Evolutionary conservation across 148 eudicot genomes (phyloP), one percentile per base, ranked within the genome.

Genomic region (Rhododendron mucronatum): DNA sequence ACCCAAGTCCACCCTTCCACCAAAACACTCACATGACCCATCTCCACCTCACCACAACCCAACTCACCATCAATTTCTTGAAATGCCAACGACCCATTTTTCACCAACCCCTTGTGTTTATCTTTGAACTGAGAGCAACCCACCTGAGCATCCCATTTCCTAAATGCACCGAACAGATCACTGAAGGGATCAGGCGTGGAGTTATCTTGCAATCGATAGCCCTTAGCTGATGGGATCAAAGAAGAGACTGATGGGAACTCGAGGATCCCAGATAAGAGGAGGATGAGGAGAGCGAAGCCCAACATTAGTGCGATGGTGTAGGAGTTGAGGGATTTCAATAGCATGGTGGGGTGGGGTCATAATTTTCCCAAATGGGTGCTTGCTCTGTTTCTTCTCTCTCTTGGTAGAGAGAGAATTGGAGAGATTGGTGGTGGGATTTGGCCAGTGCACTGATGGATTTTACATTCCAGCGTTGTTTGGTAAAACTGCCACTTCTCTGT

Each of bases 1-100:
- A 96, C 90, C 99, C 99, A 96, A 88, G 98, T 95, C 98, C 98
- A 95, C 83, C 98, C 97, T 89, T 94, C 93, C 10, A 95, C 95
- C 93, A 96, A 89, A 84, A 96, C 89, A 84, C 92, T 92, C 73
- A 95, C 99, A 90, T 93, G 95, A 80, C 84, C 84, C 93, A 90
- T 87, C 85, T 93, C 90, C 92, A 93, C 50, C 88, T 86, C 90
- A 3, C 87, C 85, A 71, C 98, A 95, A 26, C 86, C 83, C 71
- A 87, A 55, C 41, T 78, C 91, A 11, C 87, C 91, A 14, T 59
- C 91, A 55, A 53, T 90, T 30, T 84, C 87, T 88, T 96, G 97
- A 81, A 95, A 48, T 3, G 61, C 61, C 57, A 87, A 79, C 5
- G 92, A 90, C 87, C 89, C 92, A 81, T 92, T 94, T 85, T 80